These are phyloP conservation scores for Nigrospora oryzae DNA, from an alignment of 2,329 filamentous ascomycete genomes.

Conservation along the genomic window DNA sequence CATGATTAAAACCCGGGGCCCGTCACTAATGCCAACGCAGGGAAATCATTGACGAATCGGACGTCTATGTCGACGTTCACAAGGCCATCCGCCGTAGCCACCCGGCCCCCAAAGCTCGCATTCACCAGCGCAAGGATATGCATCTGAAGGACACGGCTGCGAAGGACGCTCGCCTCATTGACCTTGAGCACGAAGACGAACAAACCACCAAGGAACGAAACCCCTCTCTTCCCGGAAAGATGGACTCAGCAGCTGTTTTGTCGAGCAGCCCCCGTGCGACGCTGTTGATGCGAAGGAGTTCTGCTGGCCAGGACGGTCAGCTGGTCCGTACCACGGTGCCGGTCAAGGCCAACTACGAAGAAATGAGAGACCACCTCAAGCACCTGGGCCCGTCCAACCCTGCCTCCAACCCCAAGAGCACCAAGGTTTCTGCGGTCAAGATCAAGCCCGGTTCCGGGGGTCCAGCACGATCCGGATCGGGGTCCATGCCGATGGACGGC, in stretches of 20 bases:
- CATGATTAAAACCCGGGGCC: too few relatives aligned
- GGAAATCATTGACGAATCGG: constrained; percentile 98
- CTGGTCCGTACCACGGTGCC: constrained; percentile 38
- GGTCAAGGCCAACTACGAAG: constrained; percentile 51
- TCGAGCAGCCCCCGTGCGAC: constrained; percentile 45
- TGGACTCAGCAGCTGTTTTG: constrained; percentile 26
- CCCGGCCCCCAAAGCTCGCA: constrained; percentile 69
- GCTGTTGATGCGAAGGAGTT: constrained; percentile 51
- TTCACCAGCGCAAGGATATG: constrained; percentile 30
- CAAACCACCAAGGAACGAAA: constrained; percentile 17
- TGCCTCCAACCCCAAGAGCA: constrained; percentile 55
- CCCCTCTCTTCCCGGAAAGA: constrained; percentile 26
- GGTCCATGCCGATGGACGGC: constrained; percentile 11
- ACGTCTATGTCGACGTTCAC: constrained; percentile 96
- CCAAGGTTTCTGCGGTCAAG: constrained; percentile 55
- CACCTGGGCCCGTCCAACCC: constrained; percentile 60
- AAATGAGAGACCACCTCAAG: constrained; percentile 56
- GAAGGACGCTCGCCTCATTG: constrained; percentile 27
- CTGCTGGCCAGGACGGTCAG: constrained; percentile 44
- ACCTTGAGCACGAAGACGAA: constrained; percentile 26
- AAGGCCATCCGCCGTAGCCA: constrained; percentile 89
- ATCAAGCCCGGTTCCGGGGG: constrained; percentile 43
- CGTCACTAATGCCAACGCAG: constrained; percentile 28
- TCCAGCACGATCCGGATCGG: constrained; percentile 12
- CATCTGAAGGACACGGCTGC: constrained; percentile 18